These are phyloP conservation scores for Trichoderma sp. DNA, from an alignment of 2,329 filamentous ascomycete species.

Conservation along the genomic window DNA sequence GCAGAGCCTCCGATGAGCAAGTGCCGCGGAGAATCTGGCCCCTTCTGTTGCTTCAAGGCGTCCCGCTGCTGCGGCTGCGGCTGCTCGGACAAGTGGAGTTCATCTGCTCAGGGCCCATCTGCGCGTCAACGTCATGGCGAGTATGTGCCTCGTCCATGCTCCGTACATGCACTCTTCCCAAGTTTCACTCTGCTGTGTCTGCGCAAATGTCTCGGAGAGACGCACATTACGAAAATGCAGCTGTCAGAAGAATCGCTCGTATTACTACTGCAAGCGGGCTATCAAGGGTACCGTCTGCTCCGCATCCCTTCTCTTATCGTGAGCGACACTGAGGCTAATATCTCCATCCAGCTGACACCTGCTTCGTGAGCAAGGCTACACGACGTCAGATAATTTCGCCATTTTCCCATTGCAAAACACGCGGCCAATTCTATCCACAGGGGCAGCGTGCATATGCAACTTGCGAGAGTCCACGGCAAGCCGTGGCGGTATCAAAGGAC, in stretches of 20 bases:
- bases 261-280: not conserved
- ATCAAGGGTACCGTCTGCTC: not conserved
- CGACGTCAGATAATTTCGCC: not conserved
- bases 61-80: slow-evolving; percentile 1
- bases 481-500: not conserved
- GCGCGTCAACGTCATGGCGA: slow-evolving; percentile 22
- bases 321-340: not conserved
- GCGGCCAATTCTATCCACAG: not conserved
- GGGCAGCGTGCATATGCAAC: slow-evolving; percentile 14
- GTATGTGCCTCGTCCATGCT: not conserved
- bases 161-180: not conserved
- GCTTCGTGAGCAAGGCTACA: slow-evolving; percentile 1
- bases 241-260: slow-evolving; percentile 1
- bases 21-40: not conserved
- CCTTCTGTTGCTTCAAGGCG: not conserved
- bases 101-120: slow-evolving; percentile 12
- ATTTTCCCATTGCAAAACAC: not conserved
- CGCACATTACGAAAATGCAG: slow-evolving; percentile 19
- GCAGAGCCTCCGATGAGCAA: not conserved
- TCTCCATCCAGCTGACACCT: slow-evolving; percentile 5
- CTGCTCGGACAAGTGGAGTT: slow-evolving; percentile 16
- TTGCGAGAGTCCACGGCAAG: slow-evolving; percentile 6
- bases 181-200: slow-evolving; percentile 6
- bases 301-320: slow-evolving; percentile 4
- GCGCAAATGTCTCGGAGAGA: slow-evolving; percentile 6